A percentile compares a stretch with the other conserved stretches of the same genome.
phyloP scores from a whole-genome alignment of 495 filamentous ascomycete species.

The Penicillium subrubescens region DNA sequence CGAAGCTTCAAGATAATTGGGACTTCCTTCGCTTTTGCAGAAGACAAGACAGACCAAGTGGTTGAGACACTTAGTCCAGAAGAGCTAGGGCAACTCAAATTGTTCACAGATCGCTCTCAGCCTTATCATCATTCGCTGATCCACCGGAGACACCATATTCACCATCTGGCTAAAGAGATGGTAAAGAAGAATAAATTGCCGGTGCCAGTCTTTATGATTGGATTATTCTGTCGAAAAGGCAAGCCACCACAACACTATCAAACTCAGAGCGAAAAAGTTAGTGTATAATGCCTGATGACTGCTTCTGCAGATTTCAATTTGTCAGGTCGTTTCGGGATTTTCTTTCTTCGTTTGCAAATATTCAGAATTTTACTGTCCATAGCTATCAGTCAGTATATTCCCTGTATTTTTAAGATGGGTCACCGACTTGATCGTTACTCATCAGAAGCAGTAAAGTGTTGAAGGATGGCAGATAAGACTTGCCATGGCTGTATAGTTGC shows the following conservation, averaged over 20 bases:
- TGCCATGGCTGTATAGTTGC: background rate
- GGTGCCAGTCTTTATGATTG: conserved; percentile 17
- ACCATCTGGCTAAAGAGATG: conserved; percentile 21
- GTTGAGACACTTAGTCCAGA: conserved; percentile 10
- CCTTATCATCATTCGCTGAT: conserved; percentile 25
- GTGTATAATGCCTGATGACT: background rate
- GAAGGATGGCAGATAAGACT: background rate
- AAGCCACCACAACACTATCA: conserved; percentile 6
- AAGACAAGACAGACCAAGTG: conserved; percentile 23
- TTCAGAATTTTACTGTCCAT: background rate
- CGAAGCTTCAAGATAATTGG: conserved; percentile 33
- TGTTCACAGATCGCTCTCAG: conserved; percentile 31
- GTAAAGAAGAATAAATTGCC: conserved; percentile 19
- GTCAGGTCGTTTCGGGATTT: background rate
- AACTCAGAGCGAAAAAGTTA: conserved; percentile 1
- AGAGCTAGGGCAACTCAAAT: conserved; percentile 11
- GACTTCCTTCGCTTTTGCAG: conserved; percentile 31
- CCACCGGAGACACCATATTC: conserved; percentile 28
- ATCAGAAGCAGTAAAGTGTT: background rate
- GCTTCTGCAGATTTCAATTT: background rate
- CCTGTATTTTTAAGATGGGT: background rate
- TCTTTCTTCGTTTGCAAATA: background rate
- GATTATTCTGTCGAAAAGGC: conserved; percentile 25
- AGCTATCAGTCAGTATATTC: background rate
- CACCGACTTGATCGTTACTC: background rate